phyloP scores from a whole-genome alignment of 2,329 filamentous ascomycete genomes.

The Orbilia oligospora region DNA sequence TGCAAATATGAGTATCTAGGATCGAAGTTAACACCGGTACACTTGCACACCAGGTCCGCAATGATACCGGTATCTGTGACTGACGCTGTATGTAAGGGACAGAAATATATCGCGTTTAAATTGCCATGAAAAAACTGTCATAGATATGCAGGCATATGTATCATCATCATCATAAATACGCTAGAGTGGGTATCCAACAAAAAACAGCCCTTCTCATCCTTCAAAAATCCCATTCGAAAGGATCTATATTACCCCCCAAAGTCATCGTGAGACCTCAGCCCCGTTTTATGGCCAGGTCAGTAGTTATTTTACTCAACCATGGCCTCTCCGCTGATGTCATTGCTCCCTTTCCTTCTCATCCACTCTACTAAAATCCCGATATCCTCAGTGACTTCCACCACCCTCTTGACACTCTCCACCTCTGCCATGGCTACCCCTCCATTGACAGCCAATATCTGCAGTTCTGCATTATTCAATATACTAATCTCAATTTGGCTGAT shows the following conservation, averaged over 20 bases:
- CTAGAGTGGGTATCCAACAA: neutral
- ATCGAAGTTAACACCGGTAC: too few species aligned
- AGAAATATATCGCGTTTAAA: neutral
- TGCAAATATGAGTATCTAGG: too few species aligned
- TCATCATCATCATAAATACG: neutral
- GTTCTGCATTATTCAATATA: constrained; percentile 47
- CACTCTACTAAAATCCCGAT: constrained; percentile 61
- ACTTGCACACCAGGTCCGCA: too few species aligned
- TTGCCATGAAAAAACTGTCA: neutral
- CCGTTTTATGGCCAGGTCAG: neutral
- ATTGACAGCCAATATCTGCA: constrained; percentile 37
- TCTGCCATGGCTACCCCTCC: constrained; percentile 38
- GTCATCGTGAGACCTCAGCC: neutral
- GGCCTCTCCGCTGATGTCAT: constrained; percentile 26
- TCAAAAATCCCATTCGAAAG: neutral
- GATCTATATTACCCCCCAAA: neutral
- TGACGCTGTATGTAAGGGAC: too few species aligned
- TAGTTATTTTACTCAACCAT: constrained; percentile 41
- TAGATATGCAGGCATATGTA: neutral
- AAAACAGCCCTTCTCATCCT: neutral
- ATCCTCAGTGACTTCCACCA: constrained; percentile 60
- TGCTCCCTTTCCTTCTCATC: constrained; percentile 26
- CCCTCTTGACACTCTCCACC: constrained; percentile 55
- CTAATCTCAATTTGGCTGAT: constrained; percentile 54
- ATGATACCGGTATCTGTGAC: too few species aligned